Evolutionary conservation across 257 asterid species (phyloP).

Genomic region (Solanum corneliomulleri): DNA sequence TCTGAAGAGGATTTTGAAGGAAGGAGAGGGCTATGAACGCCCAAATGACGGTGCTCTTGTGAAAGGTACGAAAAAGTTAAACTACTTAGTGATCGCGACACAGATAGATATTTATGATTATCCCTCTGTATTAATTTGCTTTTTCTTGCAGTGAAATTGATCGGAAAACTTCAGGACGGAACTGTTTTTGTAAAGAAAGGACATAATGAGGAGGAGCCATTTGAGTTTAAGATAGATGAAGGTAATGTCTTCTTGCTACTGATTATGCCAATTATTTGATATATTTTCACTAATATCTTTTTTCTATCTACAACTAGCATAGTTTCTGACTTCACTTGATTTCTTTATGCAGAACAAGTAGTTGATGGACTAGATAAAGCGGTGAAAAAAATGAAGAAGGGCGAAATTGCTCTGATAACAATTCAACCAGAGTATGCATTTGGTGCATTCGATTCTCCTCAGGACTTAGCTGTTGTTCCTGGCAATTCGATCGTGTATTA

Average conservation of each 20-base stretch:
- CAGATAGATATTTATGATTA: not conserved
- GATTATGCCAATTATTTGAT: not conserved
- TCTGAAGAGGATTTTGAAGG: slow-evolving; percentile 36
- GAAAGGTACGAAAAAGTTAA: slow-evolving; percentile 10
- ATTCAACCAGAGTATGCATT: slow-evolving; percentile 47
- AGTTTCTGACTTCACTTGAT: not conserved
- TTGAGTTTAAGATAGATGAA: slow-evolving; percentile 46
- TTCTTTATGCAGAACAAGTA: slow-evolving; percentile 28
- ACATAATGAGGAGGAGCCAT: slow-evolving; percentile 14
- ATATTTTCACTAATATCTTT: not conserved
- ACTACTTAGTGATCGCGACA: not conserved
- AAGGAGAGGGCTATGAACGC: slow-evolving; percentile 46
- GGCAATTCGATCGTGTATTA: slow-evolving; percentile 25
- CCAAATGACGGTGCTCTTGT: slow-evolving; percentile 37
- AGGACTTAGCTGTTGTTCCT: slow-evolving; percentile 46
- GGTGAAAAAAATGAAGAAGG: slow-evolving; percentile 47
- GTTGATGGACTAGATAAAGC: slow-evolving; percentile 48
- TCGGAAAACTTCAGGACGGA: slow-evolving; percentile 40
- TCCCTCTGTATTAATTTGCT: not conserved
- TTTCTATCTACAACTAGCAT: not conserved
- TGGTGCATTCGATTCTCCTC: slow-evolving; percentile 32
- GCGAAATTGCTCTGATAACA: slow-evolving; percentile 30
- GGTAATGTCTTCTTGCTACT: slow-evolving; percentile 7
- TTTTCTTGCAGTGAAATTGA: slow-evolving; percentile 26
- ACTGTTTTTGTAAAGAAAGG: slow-evolving; percentile 39